phyloP scores from a whole-genome alignment of 2,329 filamentous ascomycete genomes.

The Cladosporium velox region DNA sequence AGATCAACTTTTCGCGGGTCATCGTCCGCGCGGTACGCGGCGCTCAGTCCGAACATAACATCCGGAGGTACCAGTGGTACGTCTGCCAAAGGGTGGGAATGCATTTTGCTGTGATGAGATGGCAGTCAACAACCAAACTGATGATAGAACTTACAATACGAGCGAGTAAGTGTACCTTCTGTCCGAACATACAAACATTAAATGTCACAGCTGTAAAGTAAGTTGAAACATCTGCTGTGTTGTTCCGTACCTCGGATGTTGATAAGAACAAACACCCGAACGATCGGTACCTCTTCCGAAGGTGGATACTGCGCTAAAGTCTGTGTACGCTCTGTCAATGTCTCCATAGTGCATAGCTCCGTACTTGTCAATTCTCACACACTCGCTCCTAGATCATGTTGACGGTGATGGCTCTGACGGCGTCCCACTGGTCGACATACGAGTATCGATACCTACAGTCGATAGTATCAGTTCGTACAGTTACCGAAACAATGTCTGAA shows the following conservation, averaged over 20 bases:
- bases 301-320: background rate
- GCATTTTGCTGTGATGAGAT: background rate
- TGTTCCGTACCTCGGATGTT: background rate
- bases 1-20: slow-evolving; percentile 83
- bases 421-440: too few relatives aligned
- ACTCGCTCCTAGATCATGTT: too few relatives aligned
- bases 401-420: too few relatives aligned
- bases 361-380: background rate
- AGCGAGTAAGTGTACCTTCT: background rate
- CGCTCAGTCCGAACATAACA: slow-evolving; percentile 87
- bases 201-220: background rate
- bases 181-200: background rate
- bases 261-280: background rate
- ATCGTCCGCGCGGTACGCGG: slow-evolving; percentile 79
- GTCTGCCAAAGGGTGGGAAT: background rate
- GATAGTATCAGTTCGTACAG: too few relatives aligned
- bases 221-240: background rate
- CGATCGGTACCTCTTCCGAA: background rate
- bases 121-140: background rate
- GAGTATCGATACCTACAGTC: too few relatives aligned
- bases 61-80: slow-evolving; percentile 82
- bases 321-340: background rate
- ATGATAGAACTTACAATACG: background rate
- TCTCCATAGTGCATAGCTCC: background rate
- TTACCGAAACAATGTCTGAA: too few relatives aligned